Percentiles rank a stretch among this genome's conserved stretches.
Evolutionary conservation across 2,329 filamentous ascomycete species (phyloP).

Genomic region (Paradendryphiella salina): DNA sequence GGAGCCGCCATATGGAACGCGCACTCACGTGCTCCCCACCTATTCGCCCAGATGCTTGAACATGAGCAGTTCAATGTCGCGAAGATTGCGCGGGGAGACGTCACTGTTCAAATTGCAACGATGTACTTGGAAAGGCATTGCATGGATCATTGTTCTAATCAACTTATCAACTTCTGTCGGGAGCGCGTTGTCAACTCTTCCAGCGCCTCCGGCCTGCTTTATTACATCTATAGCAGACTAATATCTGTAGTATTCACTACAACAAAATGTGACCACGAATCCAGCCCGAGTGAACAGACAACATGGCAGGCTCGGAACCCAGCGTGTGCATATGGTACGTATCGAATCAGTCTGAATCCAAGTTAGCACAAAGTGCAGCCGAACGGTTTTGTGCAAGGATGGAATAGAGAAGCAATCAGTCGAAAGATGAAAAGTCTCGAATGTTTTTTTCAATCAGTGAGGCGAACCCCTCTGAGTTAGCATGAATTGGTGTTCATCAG

Average conservation of each 20-base stretch:
- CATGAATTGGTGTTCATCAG: conserved; percentile 47
- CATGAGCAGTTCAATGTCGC: neutral
- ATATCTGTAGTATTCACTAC: neutral
- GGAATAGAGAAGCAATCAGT: conserved; percentile 33
- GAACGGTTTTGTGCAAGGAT: neutral
- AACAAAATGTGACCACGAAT: neutral
- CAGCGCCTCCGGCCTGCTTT: neutral
- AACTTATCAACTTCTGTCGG: neutral
- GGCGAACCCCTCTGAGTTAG: conserved; percentile 44
- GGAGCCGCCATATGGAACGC: conserved; percentile 13
- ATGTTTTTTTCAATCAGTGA: conserved; percentile 43
- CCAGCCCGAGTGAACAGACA: neutral
- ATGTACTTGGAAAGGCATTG: neutral
- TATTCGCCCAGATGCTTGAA: neutral
- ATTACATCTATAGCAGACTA: neutral
- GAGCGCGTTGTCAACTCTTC: neutral
- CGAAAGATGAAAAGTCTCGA: conserved; percentile 48
- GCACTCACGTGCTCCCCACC: conserved; percentile 17
- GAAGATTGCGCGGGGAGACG: neutral
- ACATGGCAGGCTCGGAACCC: neutral
- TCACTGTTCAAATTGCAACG: neutral
- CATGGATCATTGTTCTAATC: neutral
- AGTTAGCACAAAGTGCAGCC: conserved; percentile 11
- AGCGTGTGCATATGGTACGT: neutral
- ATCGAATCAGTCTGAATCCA: neutral